Base-by-base conservation (phyloP, 306 rosid species). In the Medicago lupulina region DNA sequence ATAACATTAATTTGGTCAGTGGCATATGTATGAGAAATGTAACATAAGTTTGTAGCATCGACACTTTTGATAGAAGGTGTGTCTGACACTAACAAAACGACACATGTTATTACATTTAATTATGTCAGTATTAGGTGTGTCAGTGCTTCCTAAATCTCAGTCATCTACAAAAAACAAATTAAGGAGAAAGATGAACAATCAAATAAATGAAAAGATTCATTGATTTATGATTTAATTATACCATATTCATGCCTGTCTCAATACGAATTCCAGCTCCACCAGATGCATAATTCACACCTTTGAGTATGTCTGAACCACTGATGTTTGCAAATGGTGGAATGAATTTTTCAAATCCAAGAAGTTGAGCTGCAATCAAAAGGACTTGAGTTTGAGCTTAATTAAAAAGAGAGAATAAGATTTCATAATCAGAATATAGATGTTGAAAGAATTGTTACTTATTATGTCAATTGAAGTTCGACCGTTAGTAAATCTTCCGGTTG, bases 401-500 rank as follows among this genome's bases (percentile, higher is more conserved):
- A 16, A 7, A 28, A 28, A 28, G 28, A 28, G 31, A 28, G 31
- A 28, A 3, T 28, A 3, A 28, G n/a, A 28, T 28, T 28, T 28
- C 4, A 28, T 3, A 28, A 28, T 28, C n/a, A n/a, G n/a, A 28
- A 28, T 28, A 28, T 28, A 28, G 31, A 0, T 3, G 2, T 50
- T 15, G 15, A 34, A 34, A 34, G 38, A 34, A 34, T 34, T 34
- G 38, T 34, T 34, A 34, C 31, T 28, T 28, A 28, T 28, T 28
- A 28, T 28, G 31, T 34, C 38, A 34, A 82, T 15, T 47, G 8
- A 3, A 43, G 83, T 90, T 19, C 75, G 80, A 12, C 88, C 94
- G 58, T 90, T 93, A 85, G 78, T 44, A 54, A 87, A 90, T 40
- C 98, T 90, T 75, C 98, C 91, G 0, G 94, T 88, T 31, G 92